Conservation (phyloP, 140 eudicot species). For the Flaveria floridana region DNA sequence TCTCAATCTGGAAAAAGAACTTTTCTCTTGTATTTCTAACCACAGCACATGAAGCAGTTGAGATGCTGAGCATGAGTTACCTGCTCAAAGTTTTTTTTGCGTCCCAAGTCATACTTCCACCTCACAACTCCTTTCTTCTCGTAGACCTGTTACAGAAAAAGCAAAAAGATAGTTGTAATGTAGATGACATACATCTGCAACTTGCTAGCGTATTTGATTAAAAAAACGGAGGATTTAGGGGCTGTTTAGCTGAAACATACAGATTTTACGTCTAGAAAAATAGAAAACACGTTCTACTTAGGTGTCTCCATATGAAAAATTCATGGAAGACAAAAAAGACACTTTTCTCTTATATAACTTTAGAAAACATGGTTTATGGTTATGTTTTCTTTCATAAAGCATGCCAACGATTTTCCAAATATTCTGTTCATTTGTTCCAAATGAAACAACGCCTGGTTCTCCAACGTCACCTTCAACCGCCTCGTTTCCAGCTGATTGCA, state of each 20-base stretch:
- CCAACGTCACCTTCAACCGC: background rate
- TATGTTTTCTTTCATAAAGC: background rate
- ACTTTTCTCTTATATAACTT: too few species aligned
- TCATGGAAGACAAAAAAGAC: too few species aligned
- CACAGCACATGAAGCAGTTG: slow-evolving; percentile 6
- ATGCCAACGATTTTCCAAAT: background rate
- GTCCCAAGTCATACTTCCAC: slow-evolving; percentile 87
- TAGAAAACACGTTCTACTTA: too few species aligned
- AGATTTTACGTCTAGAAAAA: background rate
- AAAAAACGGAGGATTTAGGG: background rate
- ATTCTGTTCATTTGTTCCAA: background rate
- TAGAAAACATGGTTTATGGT: background rate
- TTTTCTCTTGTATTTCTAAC: background rate
- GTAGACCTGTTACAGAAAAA: slow-evolving; percentile 48
- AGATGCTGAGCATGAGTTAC: slow-evolving; percentile 34
- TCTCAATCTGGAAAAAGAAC: background rate
- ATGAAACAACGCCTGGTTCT: background rate
- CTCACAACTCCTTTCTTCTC: slow-evolving; percentile 61
- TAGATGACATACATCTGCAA: background rate
- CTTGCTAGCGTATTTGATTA: background rate
- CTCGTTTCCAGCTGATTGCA: background rate
- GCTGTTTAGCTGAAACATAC: background rate
- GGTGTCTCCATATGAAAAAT: too few species aligned
- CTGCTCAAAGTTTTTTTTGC: slow-evolving; percentile 76
- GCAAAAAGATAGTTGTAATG: background rate